Conservation (phyloP, 129 eudicot species). For the Gnaphalium uliginosum region DNA sequence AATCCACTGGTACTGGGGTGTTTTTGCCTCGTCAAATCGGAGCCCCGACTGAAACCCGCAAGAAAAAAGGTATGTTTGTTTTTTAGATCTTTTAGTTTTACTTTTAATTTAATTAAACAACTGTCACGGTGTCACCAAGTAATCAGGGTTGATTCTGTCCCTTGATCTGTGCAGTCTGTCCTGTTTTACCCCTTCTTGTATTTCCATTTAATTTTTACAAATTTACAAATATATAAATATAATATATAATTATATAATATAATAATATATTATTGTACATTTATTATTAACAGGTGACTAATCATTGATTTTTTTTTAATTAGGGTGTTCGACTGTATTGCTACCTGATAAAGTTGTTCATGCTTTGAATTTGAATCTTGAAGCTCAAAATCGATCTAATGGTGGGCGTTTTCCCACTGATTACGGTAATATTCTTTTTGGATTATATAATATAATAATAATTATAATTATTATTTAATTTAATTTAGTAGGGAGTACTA, state of each 20-base stretch:
- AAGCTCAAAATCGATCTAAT: slow-evolving; percentile 34
- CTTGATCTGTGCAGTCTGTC: slow-evolving; percentile 13
- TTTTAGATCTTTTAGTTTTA: neutral
- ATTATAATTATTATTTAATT: no score
- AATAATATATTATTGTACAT: neutral
- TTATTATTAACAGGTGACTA: neutral
- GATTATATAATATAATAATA: neutral
- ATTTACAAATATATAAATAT: no score
- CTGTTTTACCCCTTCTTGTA: slow-evolving; percentile 13
- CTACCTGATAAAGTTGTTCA: slow-evolving; percentile 73
- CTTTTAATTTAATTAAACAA: neutral
- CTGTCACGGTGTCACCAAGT: neutral
- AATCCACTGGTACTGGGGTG: slow-evolving; percentile 81
- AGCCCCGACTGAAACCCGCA: slow-evolving; percentile 54
- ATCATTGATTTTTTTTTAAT: neutral
- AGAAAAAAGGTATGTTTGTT: slow-evolving; percentile 50
- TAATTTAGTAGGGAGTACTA: no score
- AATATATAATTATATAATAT: no score
- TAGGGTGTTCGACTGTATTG: slow-evolving; percentile 59
- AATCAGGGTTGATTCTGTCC: slow-evolving; percentile 21
- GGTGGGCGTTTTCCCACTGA: slow-evolving; percentile 15
- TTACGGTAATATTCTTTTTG: slow-evolving; percentile 33
- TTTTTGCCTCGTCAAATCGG: slow-evolving; percentile 75
- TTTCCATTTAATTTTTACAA: neutral
- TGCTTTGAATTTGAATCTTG: slow-evolving; percentile 63